A percentile compares a stretch with the other conserved stretches of the same genome.
Evolutionary conservation across 2,329 filamentous ascomycete species (phyloP).

Genomic region (Colletotrichum sp.): DNA sequence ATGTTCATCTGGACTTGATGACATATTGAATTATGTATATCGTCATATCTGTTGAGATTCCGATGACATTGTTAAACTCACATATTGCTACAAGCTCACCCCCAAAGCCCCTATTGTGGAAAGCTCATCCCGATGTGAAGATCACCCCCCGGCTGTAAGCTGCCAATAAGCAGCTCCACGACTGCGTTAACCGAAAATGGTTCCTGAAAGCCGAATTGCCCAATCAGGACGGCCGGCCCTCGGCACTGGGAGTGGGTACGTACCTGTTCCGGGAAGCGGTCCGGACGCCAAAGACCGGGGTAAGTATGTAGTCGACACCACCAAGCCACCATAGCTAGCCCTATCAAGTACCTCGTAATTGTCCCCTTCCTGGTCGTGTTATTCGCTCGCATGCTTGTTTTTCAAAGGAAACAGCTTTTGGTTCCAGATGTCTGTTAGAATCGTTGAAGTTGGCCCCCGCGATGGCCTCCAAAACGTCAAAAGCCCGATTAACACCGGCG

Average conservation of each 20-base stretch:
- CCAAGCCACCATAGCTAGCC: background rate
- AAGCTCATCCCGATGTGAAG: background rate
- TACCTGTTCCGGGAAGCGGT: background rate
- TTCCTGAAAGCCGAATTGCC: background rate
- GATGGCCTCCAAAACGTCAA: background rate
- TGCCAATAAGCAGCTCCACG: background rate
- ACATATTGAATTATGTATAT: background rate
- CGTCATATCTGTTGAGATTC: background rate
- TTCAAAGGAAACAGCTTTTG: background rate
- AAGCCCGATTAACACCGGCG: background rate
- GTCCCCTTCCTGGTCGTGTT: background rate
- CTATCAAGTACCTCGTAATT: background rate
- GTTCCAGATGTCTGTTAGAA: background rate
- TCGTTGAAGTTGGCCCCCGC: background rate
- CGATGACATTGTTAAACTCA: fast-evolving
- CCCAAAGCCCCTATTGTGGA: background rate
- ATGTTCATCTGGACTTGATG: background rate
- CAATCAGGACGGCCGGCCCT: background rate
- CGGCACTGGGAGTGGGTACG: background rate
- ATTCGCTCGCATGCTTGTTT: background rate
- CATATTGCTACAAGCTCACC: background rate
- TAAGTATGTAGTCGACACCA: background rate
- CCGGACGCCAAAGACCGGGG: background rate
- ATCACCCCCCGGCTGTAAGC: background rate
- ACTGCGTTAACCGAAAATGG: background rate